phyloP scores from a whole-genome alignment of 768 basidiomycete species.

The Podaxis mareebaensis region DNA sequence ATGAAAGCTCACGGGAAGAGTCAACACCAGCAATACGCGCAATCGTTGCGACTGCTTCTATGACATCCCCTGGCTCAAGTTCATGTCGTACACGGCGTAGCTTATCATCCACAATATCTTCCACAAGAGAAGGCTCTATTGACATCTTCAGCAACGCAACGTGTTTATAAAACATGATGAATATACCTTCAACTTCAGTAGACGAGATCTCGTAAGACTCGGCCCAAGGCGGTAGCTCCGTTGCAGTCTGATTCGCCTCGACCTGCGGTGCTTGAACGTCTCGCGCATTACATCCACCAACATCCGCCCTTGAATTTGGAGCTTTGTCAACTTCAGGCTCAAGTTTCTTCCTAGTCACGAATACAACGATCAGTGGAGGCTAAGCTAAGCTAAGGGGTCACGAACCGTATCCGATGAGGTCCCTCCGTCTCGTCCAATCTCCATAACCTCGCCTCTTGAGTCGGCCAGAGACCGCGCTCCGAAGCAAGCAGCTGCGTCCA shows the following conservation, averaged over 20 bases:
- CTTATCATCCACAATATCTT: slow-evolving; percentile 87
- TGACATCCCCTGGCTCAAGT: slow-evolving; percentile 85
- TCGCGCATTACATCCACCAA: slow-evolving; percentile 40
- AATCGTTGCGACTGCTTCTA: slow-evolving; percentile 85
- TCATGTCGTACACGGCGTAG: slow-evolving; percentile 85
- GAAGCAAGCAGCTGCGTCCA: slow-evolving; percentile 64
- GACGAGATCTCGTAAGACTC: slow-evolving; percentile 70
- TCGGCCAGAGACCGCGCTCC: slow-evolving; percentile 85
- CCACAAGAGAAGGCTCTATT: slow-evolving; percentile 58
- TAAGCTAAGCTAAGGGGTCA: neutral
- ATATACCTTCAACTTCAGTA: slow-evolving; percentile 60
- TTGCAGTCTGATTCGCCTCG: slow-evolving; percentile 47
- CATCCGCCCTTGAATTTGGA: slow-evolving; percentile 49
- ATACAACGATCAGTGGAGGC: neutral
- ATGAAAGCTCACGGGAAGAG: slow-evolving; percentile 74
- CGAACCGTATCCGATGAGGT: slow-evolving; percentile 79
- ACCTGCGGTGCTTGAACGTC: slow-evolving; percentile 47
- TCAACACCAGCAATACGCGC: slow-evolving; percentile 90
- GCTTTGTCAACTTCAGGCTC: slow-evolving; percentile 59
- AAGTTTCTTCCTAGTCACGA: slow-evolving; percentile 63
- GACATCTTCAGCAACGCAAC: neutral
- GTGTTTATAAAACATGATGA: neutral
- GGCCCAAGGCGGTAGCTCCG: slow-evolving; percentile 73
- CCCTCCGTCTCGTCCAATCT: slow-evolving; percentile 91
- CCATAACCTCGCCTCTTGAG: slow-evolving; percentile 58